Evolutionary conservation across 2,329 filamentous ascomycete species (phyloP).

Genomic region (Monilinia vaccinii-corymbosi): DNA sequence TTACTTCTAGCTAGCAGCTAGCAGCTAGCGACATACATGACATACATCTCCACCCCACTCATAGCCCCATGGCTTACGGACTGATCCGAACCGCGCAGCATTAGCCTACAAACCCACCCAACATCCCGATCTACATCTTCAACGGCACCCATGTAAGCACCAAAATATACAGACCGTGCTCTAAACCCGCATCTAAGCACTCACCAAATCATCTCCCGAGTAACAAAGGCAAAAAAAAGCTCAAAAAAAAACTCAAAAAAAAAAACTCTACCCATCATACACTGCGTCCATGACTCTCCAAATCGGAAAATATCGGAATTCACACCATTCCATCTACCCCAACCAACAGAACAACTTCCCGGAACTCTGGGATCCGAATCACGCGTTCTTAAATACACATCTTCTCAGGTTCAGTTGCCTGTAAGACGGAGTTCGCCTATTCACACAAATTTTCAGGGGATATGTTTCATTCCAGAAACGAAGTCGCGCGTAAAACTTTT

Average conservation of each 20-base stretch:
- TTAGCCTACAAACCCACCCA: not conserved
- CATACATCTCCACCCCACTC: not conserved
- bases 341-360: not conserved
- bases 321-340: not conserved
- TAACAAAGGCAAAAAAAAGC: not conserved
- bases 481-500: not conserved
- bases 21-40: not conserved
- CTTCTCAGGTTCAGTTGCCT: not conserved
- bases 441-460: not conserved
- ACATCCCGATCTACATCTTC: not conserved
- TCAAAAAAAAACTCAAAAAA: no score
- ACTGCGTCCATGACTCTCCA: not conserved
- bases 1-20: not conserved
- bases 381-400: not conserved
- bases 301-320: not conserved
- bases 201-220: not conserved
- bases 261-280: not conserved
- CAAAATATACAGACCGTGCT: not conserved
- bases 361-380: not conserved
- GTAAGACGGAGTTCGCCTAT: slow-evolving; percentile 4
- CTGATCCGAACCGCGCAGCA: not conserved
- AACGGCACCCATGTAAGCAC: not conserved
- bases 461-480: not conserved
- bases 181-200: not conserved
- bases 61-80: not conserved